Base-by-base conservation (phyloP, 176 grass and related monocot genomes). In the Carex parvula region DNA sequence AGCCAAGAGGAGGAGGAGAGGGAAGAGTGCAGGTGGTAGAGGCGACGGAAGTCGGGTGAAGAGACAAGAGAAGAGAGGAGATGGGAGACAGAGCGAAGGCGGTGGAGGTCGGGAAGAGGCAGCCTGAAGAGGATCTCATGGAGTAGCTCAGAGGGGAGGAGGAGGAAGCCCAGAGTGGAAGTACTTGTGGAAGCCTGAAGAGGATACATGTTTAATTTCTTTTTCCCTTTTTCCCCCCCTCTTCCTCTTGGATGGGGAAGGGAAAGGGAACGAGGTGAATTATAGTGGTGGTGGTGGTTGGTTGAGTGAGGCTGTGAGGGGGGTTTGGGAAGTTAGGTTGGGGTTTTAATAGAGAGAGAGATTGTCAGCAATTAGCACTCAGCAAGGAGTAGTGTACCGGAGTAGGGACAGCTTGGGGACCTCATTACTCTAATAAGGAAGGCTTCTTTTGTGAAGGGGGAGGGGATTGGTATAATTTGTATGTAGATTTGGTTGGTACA, bases 1-100 rank as follows among this genome's bases (percentile, higher is more conserved):
- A 99, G 89, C 96, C 96, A 99, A 30, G 92, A 88, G 15, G 89
- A 85, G 2, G 89, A 91, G 1, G 90, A 91, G 22, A 83, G 84
- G 5, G 86, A 76, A 1, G 86, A 84, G 1, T 79, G 72, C 7
- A 70, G 69, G 48, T 84, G 83, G 54, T 83, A 86, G 5, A 84
- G 81, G 41, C 86, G 71, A 62, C 86, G 86, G 39, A 82, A 82
- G 1, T 82, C 80, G 0, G 80, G 29, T 1, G 92, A 89, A 1
- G 83, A 90, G 24, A 84, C 32, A 18, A 76, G 35, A 0, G 54
- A 26, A 16, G 90, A 90, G 15, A 86, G 80, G n/a, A 85, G 88
- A 56, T 85, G 92, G 84, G 90, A 94, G 8, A 74, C 67, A 0
- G 82, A 59, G 2, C 67, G 82, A 0, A 99, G 78, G 53, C 96